These are phyloP conservation scores for Penicillium crustosum DNA, from an alignment of 2,329 filamentous ascomycete genomes.

Conservation along the genomic window DNA sequence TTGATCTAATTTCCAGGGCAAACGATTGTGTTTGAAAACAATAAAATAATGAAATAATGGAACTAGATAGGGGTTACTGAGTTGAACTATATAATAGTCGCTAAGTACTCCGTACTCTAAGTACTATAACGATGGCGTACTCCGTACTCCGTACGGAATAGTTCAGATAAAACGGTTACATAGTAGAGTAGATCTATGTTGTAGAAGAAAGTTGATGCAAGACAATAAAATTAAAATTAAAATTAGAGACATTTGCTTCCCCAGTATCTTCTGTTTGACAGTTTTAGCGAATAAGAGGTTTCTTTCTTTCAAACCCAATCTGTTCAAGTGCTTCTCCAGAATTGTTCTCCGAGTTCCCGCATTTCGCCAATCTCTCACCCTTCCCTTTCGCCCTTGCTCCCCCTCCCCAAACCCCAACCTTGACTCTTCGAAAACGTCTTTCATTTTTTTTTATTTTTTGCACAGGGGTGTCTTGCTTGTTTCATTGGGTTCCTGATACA, in stretches of 20 bases:
- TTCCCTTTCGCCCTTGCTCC: slow-evolving; percentile 21
- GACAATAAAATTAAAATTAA: too few relatives aligned
- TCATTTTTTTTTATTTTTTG: neutral
- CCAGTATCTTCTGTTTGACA: neutral
- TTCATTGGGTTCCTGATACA: slow-evolving; percentile 13
- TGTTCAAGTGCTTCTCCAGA: slow-evolving; percentile 10
- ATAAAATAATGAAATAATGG: neutral
- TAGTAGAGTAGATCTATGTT: neutral
- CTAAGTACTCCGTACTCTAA: neutral
- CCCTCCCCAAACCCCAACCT: slow-evolving; percentile 12
- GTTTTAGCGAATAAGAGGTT: neutral
- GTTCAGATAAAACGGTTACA: neutral
- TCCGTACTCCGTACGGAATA: neutral
- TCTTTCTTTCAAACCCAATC: slow-evolving; percentile 4
- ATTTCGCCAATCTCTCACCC: slow-evolving; percentile 15
- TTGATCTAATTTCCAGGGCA: neutral
- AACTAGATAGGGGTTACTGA: neutral
- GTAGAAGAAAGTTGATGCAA: neutral
- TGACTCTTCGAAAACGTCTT: neutral
- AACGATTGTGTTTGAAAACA: neutral
- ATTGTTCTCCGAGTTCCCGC: slow-evolving; percentile 3
- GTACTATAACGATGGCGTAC: neutral
- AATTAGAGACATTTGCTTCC: neutral
- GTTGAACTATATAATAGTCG: neutral
- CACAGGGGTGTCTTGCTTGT: slow-evolving; percentile 8